Evolutionary conservation across 768 basidiomycete species (phyloP).

Genomic region (Mycena filopes): DNA sequence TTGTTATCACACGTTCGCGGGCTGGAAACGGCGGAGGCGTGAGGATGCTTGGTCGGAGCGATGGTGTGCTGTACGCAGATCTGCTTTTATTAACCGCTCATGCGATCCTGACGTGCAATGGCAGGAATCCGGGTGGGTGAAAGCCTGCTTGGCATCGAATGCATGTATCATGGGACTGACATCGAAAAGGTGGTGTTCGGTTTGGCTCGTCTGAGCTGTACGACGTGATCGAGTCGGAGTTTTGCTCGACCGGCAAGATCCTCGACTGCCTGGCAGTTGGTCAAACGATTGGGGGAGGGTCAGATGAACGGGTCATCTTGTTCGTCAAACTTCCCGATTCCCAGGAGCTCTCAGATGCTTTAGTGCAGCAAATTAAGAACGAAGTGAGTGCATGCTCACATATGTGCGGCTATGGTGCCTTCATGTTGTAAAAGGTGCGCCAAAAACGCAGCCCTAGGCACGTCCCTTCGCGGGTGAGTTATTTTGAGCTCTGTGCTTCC

Average conservation of each 20-base stretch:
- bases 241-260: constrained; percentile 55
- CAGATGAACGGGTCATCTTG: constrained; percentile 80
- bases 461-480: constrained; percentile 75
- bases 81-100: constrained; percentile 18
- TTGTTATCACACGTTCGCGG: constrained; percentile 73
- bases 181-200: constrained; percentile 60
- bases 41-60: constrained; percentile 84
- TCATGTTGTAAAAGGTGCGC: constrained; percentile 54
- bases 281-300: constrained; percentile 71
- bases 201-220: constrained; percentile 87
- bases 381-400: constrained; percentile 27
- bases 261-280: constrained; percentile 79
- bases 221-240: constrained; percentile 76
- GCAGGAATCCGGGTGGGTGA: constrained; percentile 69
- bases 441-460: constrained; percentile 75
- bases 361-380: constrained; percentile 66
- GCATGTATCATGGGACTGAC: too few species aligned
- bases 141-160: too few species aligned
- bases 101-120: constrained; percentile 23
- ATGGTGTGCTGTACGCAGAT: constrained; percentile 72
- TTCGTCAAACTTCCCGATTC: constrained; percentile 75
- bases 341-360: constrained; percentile 56
- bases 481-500: constrained; percentile 10
- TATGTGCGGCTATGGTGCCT: too few species aligned
- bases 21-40: constrained; percentile 81